Evolutionary conservation across 2,329 filamentous ascomycete genomes (phyloP).

Genomic region (Aureobasidium sp.): DNA sequence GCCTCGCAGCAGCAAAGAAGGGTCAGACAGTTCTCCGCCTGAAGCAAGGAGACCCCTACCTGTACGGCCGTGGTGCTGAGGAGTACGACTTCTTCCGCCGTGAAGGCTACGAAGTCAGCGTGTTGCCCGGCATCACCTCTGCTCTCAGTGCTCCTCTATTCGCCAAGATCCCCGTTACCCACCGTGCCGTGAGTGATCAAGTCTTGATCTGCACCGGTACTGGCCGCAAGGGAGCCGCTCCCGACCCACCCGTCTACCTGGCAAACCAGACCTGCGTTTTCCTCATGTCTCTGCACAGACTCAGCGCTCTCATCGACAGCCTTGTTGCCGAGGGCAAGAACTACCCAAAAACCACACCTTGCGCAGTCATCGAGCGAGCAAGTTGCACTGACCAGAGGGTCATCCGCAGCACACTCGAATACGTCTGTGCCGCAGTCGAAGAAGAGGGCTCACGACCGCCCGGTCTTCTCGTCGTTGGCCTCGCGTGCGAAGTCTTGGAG

Average conservation of each 20-base stretch:
- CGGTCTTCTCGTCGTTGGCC: slow-evolving; percentile 76
- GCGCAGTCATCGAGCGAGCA: slow-evolving; percentile 85
- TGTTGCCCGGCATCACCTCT: slow-evolving; percentile 85
- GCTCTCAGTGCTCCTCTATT: slow-evolving; percentile 82
- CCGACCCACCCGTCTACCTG: slow-evolving; percentile 71
- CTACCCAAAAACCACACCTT: slow-evolving; percentile 74
- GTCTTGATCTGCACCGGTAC: slow-evolving; percentile 95
- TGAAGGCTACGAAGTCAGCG: slow-evolving; percentile 56
- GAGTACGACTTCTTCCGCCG: slow-evolving; percentile 76
- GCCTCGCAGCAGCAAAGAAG: slow-evolving; percentile 55
- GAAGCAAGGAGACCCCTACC: slow-evolving; percentile 94
- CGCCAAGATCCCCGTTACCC: slow-evolving; percentile 77
- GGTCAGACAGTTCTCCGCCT: slow-evolving; percentile 79
- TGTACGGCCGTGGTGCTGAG: slow-evolving; percentile 91
- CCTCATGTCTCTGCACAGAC: slow-evolving; percentile 86
- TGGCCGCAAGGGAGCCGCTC: slow-evolving; percentile 76
- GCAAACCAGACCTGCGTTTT: slow-evolving; percentile 78
- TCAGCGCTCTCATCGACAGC: slow-evolving; percentile 63
- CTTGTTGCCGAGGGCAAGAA: slow-evolving; percentile 45
- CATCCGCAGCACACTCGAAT: slow-evolving; percentile 73
- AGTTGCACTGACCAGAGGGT: slow-evolving; percentile 92
- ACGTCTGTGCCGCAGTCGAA: slow-evolving; percentile 75
- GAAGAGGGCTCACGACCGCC: slow-evolving; percentile 83
- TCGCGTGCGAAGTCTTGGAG: slow-evolving; percentile 70
- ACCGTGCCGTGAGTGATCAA: slow-evolving; percentile 83